phyloP scores from a whole-genome alignment of 2,329 filamentous ascomycete species.

The Cercospora sojina region DNA sequence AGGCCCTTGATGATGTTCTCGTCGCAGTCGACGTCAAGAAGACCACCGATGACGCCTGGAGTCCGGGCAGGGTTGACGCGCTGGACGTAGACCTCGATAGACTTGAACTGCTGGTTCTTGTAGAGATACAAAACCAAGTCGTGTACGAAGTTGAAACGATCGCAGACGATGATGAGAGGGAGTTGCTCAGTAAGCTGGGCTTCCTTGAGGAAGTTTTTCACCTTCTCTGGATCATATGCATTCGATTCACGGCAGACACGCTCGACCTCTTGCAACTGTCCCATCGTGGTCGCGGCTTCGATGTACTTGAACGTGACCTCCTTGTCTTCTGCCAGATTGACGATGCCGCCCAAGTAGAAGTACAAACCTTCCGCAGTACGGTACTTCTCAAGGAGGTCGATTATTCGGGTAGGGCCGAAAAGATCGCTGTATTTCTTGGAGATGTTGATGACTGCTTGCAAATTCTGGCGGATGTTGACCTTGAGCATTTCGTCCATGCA shows the following conservation, averaged over 20 bases:
- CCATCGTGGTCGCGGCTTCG: conserved; percentile 90
- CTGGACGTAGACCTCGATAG: conserved; percentile 97
- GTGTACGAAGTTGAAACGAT: conserved; percentile 98
- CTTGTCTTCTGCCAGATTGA: conserved; percentile 91
- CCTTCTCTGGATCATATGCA: conserved; percentile 89
- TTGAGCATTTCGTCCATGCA: conserved; percentile 96
- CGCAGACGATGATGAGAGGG: conserved; percentile 95
- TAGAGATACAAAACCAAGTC: conserved; percentile 95
- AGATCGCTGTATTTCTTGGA: conserved; percentile 98
- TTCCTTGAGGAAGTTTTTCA: conserved; percentile 99
- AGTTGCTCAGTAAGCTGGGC: conserved; percentile 88
- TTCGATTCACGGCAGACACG: conserved; percentile 80
- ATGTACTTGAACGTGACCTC: conserved; percentile 99
- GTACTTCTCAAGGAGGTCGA: conserved; percentile 96
- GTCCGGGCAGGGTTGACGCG: conserved; percentile 89
- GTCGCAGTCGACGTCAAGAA: conserved; percentile 96
- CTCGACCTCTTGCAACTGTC: conserved; percentile 93
- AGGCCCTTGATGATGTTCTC: conserved; percentile 94
- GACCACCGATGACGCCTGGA: conserved; percentile 86
- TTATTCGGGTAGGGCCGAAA: conserved; percentile 79
- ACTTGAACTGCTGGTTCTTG: conserved; percentile 98
- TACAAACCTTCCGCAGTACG: conserved; percentile 95
- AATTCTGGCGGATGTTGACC: conserved; percentile 92
- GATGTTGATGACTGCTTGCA: conserved; percentile 91
- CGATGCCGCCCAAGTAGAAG: conserved; percentile 96